phyloP scores from a whole-genome alignment of 768 basidiomycete species.

The Tephrocybe rancida region DNA sequence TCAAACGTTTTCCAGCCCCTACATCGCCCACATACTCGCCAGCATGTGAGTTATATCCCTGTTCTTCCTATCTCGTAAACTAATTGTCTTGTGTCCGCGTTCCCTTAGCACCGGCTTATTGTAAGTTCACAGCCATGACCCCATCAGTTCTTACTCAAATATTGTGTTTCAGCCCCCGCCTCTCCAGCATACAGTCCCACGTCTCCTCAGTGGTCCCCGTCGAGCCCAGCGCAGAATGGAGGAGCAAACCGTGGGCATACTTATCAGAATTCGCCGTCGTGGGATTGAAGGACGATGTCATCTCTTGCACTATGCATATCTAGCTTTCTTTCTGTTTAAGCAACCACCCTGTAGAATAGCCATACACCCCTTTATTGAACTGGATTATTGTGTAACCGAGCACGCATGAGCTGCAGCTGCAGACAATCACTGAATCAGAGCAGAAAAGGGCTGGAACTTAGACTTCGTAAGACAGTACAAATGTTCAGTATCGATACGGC shows the following conservation, averaged over 20 bases:
- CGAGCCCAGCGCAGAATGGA: slow-evolving; percentile 71
- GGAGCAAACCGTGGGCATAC: slow-evolving; percentile 40
- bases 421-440: no score
- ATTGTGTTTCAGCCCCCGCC: slow-evolving; percentile 59
- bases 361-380: slow-evolving; percentile 26
- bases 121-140: slow-evolving; percentile 41
- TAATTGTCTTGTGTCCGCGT: neutral
- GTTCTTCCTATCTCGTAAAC: neutral
- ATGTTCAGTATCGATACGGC: no score
- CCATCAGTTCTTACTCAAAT: slow-evolving; percentile 15
- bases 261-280: slow-evolving; percentile 54
- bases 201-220: slow-evolving; percentile 82
- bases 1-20: slow-evolving; percentile 54
- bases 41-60: slow-evolving; percentile 60
- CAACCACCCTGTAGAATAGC: slow-evolving; percentile 30
- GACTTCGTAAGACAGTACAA: no score
- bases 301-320: slow-evolving; percentile 28
- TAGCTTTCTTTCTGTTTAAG: slow-evolving; percentile 23
- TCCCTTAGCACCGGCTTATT: slow-evolving; percentile 75
- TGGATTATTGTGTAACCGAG: no score
- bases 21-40: slow-evolving; percentile 89
- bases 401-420: no score
- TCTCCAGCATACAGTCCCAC: slow-evolving; percentile 88
- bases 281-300: slow-evolving; percentile 40
- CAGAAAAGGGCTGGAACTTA: no score